Evolutionary conservation across 2,329 filamentous ascomycete genomes (phyloP), one percentile per base, ranked within the genome.

Genomic region (Colletotrichum tabaci): DNA sequence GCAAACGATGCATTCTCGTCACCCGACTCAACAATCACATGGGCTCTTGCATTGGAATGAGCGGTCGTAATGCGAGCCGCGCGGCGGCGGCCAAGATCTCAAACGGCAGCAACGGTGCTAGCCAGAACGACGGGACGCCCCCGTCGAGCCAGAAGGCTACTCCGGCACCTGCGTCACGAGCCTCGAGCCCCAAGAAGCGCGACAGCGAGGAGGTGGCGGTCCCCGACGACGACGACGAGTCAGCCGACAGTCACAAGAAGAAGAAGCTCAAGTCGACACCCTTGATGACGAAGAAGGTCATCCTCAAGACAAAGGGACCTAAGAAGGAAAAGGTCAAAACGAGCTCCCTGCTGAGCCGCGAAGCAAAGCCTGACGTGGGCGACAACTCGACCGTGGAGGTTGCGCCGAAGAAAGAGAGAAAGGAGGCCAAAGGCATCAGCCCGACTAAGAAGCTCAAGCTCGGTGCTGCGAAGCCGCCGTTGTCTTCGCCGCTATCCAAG

Each of bases 1-100:
- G 90, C 84, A 91, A 90, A 77, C 86, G 89, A 35, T 91, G 89
- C 79, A 89, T 92, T 63, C 85, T 91, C 67, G 89, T 92, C 62
- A 91, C 89, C 66, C 86, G 90, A 50, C 82, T 92, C 73, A 91
- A 91, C 79, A 91, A 91, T 73, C 90, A 92, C 80, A 91, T 92
- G 89, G 89, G 89, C 44, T 90, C 89, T 21, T 91, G 90, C 77
- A 92, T 92, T 72, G 90, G 89, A 53, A 91, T 91, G 78, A 90
- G 89, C 74, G 89, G 90, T 30, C 85, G 90, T 44, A 90, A 88
- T 74, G 89, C 90, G 16, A 90, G 89, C 73, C 84, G 89, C 67
- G 88, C 88, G 9, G 90, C 90, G 13, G 87, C 89, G 12, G 87
- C 89, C 75, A 91, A 91, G 82, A 88, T 92, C 73, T 89, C 87